phyloP scores from a whole-genome alignment of 208 protist genomes.

The Crithidia mellificae region DNA sequence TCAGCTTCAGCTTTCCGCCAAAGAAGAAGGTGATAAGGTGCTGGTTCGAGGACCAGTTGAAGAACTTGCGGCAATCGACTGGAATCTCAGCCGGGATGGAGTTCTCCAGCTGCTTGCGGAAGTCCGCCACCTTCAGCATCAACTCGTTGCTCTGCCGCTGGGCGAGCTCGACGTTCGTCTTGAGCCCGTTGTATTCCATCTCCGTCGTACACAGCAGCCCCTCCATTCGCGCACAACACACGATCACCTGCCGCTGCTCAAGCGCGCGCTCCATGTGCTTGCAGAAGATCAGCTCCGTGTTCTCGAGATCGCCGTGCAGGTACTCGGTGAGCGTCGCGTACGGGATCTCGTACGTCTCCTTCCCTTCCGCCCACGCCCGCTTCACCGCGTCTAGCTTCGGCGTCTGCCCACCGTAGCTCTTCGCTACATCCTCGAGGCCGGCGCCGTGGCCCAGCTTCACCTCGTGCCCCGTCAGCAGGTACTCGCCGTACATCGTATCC shows the following conservation, averaged over 20 bases:
- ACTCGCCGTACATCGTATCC: slow-evolving; percentile 95
- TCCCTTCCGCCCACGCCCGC: slow-evolving; percentile 86
- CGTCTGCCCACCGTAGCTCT: slow-evolving; percentile 89
- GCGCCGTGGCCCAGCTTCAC: slow-evolving; percentile 82
- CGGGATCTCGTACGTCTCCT: slow-evolving; percentile 90
- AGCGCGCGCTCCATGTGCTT: slow-evolving; percentile 88
- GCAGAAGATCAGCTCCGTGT: slow-evolving; percentile 92
- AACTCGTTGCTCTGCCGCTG: slow-evolving; percentile 79
- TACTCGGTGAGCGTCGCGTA: slow-evolving; percentile 86
- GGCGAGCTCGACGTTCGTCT: slow-evolving; percentile 88
- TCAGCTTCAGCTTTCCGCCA: slow-evolving; percentile 88
- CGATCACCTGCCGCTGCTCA: slow-evolving; percentile 78
- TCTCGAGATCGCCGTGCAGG: slow-evolving; percentile 89
- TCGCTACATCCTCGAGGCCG: slow-evolving; percentile 87
- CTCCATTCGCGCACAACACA: slow-evolving; percentile 88
- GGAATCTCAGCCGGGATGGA: slow-evolving; percentile 84
- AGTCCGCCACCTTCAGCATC: slow-evolving; percentile 63
- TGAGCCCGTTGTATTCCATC: slow-evolving; percentile 94
- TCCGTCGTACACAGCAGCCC: slow-evolving; percentile 90
- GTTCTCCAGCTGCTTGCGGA: slow-evolving; percentile 66
- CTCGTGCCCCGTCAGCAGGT: slow-evolving; percentile 88
- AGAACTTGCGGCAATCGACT: slow-evolving; percentile 85
- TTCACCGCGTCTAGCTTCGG: slow-evolving; percentile 91
- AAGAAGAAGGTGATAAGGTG: slow-evolving; percentile 90
- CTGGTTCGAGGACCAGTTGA: slow-evolving; percentile 93